Percentiles rank a stretch among this genome's conserved stretches.
Evolutionary conservation across 1,284 basidiomycete genomes (phyloP).

Genomic region (Tylopilus orsonianus): DNA sequence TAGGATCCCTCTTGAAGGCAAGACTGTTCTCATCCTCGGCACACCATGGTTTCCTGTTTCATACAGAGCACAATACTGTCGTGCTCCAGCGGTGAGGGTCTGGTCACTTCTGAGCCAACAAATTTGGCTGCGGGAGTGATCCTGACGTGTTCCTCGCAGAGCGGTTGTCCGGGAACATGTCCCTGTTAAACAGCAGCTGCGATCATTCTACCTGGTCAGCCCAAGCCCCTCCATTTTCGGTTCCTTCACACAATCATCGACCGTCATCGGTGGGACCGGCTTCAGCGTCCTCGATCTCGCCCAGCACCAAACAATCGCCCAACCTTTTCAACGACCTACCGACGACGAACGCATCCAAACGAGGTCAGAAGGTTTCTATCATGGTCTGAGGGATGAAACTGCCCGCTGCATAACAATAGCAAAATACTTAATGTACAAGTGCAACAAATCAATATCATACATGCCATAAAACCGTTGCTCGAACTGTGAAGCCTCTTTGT

Average conservation of each 20-base stretch:
- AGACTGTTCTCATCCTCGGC: conserved; percentile 26
- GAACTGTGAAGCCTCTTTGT: background rate
- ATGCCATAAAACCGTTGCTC: background rate
- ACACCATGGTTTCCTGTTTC: conserved; percentile 7
- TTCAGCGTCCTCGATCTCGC: background rate
- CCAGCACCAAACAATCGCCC: background rate
- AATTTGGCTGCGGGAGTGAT: background rate
- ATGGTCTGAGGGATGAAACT: background rate
- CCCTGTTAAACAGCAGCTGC: background rate
- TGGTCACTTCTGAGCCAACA: background rate
- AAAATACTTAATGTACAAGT: conserved; percentile 7
- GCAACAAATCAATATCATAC: background rate
- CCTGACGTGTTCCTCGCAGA: conserved; percentile 5
- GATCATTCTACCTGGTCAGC: background rate
- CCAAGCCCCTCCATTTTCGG: no score
- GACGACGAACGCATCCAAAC: background rate
- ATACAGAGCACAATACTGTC: conserved; percentile 7
- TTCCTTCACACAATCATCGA: no score
- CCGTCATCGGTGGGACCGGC: no score
- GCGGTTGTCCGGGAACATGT: background rate
- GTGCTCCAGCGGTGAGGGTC: conserved; percentile 5
- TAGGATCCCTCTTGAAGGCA: conserved; percentile 15
- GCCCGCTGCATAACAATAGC: no score
- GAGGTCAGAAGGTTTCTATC: background rate
- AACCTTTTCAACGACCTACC: background rate